phyloP scores from a whole-genome alignment of 2,329 filamentous ascomycete species.

The Microdochium trichocladiopsis region DNA sequence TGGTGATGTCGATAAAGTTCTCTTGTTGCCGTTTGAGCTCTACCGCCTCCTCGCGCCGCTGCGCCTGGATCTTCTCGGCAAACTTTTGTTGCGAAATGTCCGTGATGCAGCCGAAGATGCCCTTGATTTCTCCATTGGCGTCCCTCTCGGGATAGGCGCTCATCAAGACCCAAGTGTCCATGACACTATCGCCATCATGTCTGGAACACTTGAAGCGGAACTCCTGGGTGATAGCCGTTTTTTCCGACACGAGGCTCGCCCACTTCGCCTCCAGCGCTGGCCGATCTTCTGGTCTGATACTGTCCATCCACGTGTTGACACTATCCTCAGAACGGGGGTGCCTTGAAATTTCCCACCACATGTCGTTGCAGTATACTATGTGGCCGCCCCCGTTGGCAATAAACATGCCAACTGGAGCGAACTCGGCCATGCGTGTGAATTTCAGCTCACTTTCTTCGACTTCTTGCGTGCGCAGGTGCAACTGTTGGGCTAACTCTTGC shows the following conservation, averaged over 20 bases:
- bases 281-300: slow-evolving; percentile 61
- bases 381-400: slow-evolving; percentile 66
- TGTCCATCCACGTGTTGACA: slow-evolving; percentile 65
- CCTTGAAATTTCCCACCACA: slow-evolving; percentile 66
- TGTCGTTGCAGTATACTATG: slow-evolving; percentile 77
- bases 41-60: slow-evolving; percentile 72
- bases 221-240: slow-evolving; percentile 60
- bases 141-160: slow-evolving; percentile 69
- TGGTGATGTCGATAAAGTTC: slow-evolving; percentile 69
- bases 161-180: slow-evolving; percentile 72
- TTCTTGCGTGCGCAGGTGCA: slow-evolving; percentile 57
- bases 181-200: slow-evolving; percentile 49
- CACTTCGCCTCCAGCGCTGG: slow-evolving; percentile 52
- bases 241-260: slow-evolving; percentile 53
- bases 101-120: slow-evolving; percentile 74
- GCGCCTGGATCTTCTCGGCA: slow-evolving; percentile 73
- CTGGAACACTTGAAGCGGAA: slow-evolving; percentile 69
- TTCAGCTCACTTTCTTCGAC: slow-evolving; percentile 64
- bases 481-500: slow-evolving; percentile 69
- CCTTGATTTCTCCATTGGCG: slow-evolving; percentile 56
- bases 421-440: slow-evolving; percentile 79
- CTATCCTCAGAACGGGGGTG: slow-evolving; percentile 52
- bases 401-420: slow-evolving; percentile 78
- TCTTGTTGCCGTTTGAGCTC: slow-evolving; percentile 69
- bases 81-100: slow-evolving; percentile 83